Base-by-base conservation (phyloP, 495 filamentous ascomycete species). In the Sordaria brevicollis region DNA sequence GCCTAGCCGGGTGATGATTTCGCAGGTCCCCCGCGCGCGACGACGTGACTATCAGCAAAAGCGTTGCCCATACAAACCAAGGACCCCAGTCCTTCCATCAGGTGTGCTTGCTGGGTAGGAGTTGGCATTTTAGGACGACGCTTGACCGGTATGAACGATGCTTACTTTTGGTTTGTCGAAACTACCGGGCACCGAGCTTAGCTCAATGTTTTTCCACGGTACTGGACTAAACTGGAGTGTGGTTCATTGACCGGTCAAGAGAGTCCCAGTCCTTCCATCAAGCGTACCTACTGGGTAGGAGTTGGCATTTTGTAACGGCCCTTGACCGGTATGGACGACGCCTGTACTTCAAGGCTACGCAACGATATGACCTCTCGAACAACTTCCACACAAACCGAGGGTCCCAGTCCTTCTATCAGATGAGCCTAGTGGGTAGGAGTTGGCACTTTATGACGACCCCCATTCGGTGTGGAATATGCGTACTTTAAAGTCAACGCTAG, bases 251-350 rank as follows among this genome's bases (percentile, higher is more conserved):
- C n/a, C n/a, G n/a, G n/a, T n/a, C n/a, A n/a, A n/a, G n/a, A n/a
- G n/a, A n/a, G 68, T 25, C 68, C 68, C 68, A 70, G 68, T 70
- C 68, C 68, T 70, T 69, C 41, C 54, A 65, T 3, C 57, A 66
- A 54, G 68, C 57, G 57, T 33, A 66, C 68, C 68, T 39, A 54
- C 0, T 19, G 68, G 65, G 54, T 70, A 66, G 57, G 68, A 66
- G 35, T 70, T 70, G 68, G 68, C 54, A 17, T 2, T 15, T 66
- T 70, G 41, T 70, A 15, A 70, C 39, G 68, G 43, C 68, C 41
- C 68, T 43, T 65, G 36, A 70, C 54, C 65, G 10, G 11, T 10
- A 21, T 65, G 25, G 35, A 33, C 33, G 13, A n/a, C n/a, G n/a
- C n/a, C n/a, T 54, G 17, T 41, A 38, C 57, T 66, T 49, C 19